Evolutionary conservation across 2,329 filamentous ascomycete genomes (phyloP).

Genomic region (Ascochyta lentis): DNA sequence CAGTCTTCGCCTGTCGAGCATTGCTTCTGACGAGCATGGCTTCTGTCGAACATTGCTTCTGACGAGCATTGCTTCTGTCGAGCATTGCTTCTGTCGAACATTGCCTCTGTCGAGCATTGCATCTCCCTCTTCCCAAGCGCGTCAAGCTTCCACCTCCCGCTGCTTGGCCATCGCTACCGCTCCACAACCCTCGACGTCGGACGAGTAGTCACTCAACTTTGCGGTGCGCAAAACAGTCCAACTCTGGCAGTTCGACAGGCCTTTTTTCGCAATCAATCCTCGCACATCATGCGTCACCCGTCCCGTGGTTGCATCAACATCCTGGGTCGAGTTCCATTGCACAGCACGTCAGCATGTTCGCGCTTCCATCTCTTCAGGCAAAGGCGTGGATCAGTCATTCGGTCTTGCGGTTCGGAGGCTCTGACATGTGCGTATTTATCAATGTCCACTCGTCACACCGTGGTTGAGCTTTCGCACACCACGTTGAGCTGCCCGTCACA

Average conservation of each 20-base stretch:
- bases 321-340: neutral
- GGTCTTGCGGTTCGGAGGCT: neutral
- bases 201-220: neutral
- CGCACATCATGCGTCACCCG: neutral
- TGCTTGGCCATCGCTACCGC: conserved; percentile 1
- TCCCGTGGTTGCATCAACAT: neutral
- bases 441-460: neutral
- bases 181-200: neutral
- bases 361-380: neutral
- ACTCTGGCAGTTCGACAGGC: neutral
- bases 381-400: neutral
- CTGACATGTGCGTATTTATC: neutral
- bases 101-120: neutral
- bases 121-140: neutral
- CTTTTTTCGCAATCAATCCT: neutral
- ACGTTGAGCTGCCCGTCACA: too few relatives aligned
- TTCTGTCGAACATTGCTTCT: neutral
- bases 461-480: neutral
- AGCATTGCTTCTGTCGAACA: neutral
- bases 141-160: conserved; percentile 9
- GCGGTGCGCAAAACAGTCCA: neutral
- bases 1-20: too few relatives aligned
- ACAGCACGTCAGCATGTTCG: neutral
- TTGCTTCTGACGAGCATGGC: too few relatives aligned
- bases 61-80: too few relatives aligned